Evolutionary conservation across 768 basidiomycete genomes (phyloP).

Genomic region (Termitomyces sp.): DNA sequence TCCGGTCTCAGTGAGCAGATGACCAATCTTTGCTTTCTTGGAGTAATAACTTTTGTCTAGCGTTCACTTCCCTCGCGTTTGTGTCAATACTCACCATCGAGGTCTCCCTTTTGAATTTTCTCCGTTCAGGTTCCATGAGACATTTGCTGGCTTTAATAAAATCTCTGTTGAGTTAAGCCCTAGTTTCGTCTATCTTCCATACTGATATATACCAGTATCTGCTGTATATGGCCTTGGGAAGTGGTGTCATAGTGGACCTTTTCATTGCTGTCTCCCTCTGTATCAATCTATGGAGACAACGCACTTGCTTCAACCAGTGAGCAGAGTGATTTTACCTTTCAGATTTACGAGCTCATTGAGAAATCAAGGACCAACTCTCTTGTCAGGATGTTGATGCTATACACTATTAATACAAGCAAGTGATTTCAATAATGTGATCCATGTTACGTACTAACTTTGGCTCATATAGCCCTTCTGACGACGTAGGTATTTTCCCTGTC

Average conservation of each 20-base stretch:
- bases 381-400: constrained; percentile 41
- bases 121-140: constrained; percentile 2
- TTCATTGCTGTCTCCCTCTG: constrained; percentile 35
- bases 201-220: constrained; percentile 20
- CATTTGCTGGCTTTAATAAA: constrained; percentile 4
- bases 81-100: neutral
- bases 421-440: neutral
- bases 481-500: constrained; percentile 19
- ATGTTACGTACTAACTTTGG: neutral
- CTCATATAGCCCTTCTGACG: constrained; percentile 26
- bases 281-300: constrained; percentile 25
- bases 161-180: constrained; percentile 7
- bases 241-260: constrained; percentile 37
- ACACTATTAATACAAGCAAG: constrained; percentile 47
- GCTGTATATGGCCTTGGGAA: constrained; percentile 28
- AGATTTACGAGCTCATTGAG: neutral
- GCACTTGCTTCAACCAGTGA: constrained; percentile 28
- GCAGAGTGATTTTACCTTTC: neutral
- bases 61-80: constrained; percentile 4
- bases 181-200: neutral
- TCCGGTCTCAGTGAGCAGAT: constrained; percentile 15
- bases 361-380: constrained; percentile 41
- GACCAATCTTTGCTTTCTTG: neutral
- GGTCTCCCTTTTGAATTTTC: neutral
- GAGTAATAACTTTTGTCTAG: constrained; percentile 15